Base-by-base conservation (phyloP, 805 yeast genomes). In the Naumovozyma baii region DNA sequence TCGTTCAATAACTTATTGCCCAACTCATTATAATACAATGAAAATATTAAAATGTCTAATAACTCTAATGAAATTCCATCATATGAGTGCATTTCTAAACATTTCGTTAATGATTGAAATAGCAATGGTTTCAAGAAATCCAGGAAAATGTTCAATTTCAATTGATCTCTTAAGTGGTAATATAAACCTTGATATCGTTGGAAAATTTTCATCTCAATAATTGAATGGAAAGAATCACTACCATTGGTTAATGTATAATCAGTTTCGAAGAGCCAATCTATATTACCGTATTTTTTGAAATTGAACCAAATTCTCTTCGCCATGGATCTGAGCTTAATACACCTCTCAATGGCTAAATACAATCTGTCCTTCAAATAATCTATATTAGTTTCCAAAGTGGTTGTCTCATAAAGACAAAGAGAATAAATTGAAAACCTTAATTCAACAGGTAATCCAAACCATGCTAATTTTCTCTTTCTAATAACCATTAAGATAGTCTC, bases 391-490 rank as follows among this genome's bases (percentile, higher is more conserved):
- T 32, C 16, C 19, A 22, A 5, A 17, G 22, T 10, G 25, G 16
- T 4, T 33, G 33, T 12, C 5, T 22, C 34, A 20, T 37, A 37
- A n/a, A 48, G 42, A 31, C 50, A 48, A 20, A 35, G 28, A 13
- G 34, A 37, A 32, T 48, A 48, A 12, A 48, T 36, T 18, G 20
- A 18, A 7, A 31, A 33, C 22, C 52, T 34, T 22, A 46, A 18
- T 20, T 48, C 50, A 8, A 41, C 38, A 15, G 52, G 52, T 26
- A 48, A 20, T 1, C 52, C 52, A 36, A 44, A 45, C 47, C 48
- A 47, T 32, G 39, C 39, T 16, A 48, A 31, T 12, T 38, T 40
- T n/a, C 37, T 33, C 28, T 42, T 45, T 18, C 43, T 37, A 8
- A 43, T 38, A 17, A 39, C 46, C 17, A 48, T 38, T 20, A 48